Evolutionary conservation across 2,329 filamentous ascomycete genomes (phyloP), one percentile per base, ranked within the genome.

Genomic region (Dactylella cylindrospora): DNA sequence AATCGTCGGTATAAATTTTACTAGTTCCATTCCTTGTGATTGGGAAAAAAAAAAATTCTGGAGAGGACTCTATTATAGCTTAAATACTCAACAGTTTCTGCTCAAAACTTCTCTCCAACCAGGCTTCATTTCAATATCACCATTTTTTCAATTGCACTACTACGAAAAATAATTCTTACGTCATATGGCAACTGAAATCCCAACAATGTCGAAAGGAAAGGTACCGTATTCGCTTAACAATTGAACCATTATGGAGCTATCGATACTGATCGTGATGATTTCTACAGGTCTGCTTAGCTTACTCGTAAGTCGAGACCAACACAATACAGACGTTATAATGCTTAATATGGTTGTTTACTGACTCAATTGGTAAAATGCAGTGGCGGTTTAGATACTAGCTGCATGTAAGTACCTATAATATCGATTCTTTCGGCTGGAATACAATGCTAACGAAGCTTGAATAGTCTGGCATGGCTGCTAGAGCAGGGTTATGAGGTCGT

Each of bases 401-500:
- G 73, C 69, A 75, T 74, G 74, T 73, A 66, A 76, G 72, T 59
- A 73, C 33, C 67, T 72, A 43, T 13, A 49, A 32, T 32, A 17
- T 19, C 20, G 13, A 23, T 35, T 38, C 19, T 28, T 45, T 3
- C 17, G 12, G 8, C 3, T 20, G 6, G 31, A 20, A 22, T 13
- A 9, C 3, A 36, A 8, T 35, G 19, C 39, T 51, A 28, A 32
- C 25, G 25, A n/a, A 13, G 31, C 36, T 17, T 19, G 45, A 45
- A 39, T 45, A 66, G 59, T 60, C 40, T 67, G 66, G 70, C 69
- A 60, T 71, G 70, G 70, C 65, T 71, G 33, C 65, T 69, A 61
- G 78, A 81, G 70, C 72, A 81, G 70, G 78, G 75, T 55, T 82
- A 82, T 70, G 78, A 80, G 69, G 84, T 86, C 66, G 78, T 85